Percentiles rank a stretch among this genome's conserved stretches.
These are phyloP conservation scores for Bolboschoenoplectus hybrid DNA, from an alignment of 202 grass and related monocot genomes.

Conservation along the genomic window DNA sequence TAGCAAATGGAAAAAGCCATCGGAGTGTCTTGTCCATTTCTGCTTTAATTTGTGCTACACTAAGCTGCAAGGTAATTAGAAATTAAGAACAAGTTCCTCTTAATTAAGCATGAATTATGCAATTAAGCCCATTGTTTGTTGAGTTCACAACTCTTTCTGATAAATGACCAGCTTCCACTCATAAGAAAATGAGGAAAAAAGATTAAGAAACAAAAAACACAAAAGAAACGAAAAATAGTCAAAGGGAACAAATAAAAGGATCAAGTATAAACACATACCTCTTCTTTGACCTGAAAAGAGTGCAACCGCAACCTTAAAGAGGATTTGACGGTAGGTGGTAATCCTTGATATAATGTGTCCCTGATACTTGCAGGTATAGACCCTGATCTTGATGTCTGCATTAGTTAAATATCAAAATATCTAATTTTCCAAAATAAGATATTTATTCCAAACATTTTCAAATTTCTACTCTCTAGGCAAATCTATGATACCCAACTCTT, in stretches of 20 bases:
- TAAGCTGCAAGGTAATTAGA: constrained; percentile 69
- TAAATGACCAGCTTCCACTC: neutral
- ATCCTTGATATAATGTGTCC: constrained; percentile 79
- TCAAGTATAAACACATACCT: constrained; percentile 52
- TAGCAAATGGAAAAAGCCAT: constrained; percentile 89
- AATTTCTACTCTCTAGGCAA: neutral
- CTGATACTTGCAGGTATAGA: constrained; percentile 61
- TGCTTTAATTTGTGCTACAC: constrained; percentile 75
- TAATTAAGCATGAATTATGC: constrained; percentile 35
- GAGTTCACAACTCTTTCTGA: neutral
- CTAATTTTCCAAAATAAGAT: neutral
- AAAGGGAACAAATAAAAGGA: constrained; percentile 33
- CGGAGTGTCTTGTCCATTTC: constrained; percentile 93
- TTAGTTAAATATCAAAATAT: neutral
- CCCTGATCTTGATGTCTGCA: constrained; percentile 73
- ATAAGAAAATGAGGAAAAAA: neutral
- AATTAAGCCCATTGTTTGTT: constrained; percentile 17
- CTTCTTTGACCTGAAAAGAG: constrained; percentile 78
- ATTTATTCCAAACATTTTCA: constrained; percentile 1
- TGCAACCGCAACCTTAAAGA: constrained; percentile 63
- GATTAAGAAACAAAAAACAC: neutral
- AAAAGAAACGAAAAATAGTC: neutral
- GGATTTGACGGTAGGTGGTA: constrained; percentile 77
- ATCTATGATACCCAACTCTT: neutral
- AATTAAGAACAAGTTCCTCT: constrained; percentile 32